phyloP scores from a whole-genome alignment of 176 grass and related monocot species.

The Chrysopogon serrulatus region DNA sequence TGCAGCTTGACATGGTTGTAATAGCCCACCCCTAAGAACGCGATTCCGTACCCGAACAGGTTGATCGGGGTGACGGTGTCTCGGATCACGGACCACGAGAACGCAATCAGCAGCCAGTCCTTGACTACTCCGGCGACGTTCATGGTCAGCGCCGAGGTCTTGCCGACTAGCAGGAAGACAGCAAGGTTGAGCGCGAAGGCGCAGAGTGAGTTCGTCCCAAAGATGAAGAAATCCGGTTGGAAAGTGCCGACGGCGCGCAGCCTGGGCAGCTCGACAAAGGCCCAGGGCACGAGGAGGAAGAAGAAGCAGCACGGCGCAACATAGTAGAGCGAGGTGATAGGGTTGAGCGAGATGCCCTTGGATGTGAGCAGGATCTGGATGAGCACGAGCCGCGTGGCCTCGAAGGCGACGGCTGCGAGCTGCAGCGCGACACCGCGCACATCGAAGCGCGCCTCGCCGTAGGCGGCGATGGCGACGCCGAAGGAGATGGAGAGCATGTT shows the following conservation, averaged over 20 bases:
- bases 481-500: slow-evolving; percentile 99
- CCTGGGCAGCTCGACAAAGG: slow-evolving; percentile 74
- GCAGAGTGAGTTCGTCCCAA: slow-evolving; percentile 86
- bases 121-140: slow-evolving; percentile 94
- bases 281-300: slow-evolving; percentile 84
- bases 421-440: slow-evolving; percentile 69
- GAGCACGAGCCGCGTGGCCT: slow-evolving; percentile 88
- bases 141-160: slow-evolving; percentile 97
- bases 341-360: slow-evolving; percentile 92
- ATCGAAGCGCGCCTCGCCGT: slow-evolving; percentile 88
- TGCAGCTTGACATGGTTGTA: slow-evolving; percentile 95
- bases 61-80: slow-evolving; percentile 85
- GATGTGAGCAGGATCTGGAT: slow-evolving; percentile 99
- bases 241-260: slow-evolving; percentile 49
- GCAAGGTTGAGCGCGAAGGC: slow-evolving; percentile 95
- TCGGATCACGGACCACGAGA: slow-evolving; percentile 96
- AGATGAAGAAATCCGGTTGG: slow-evolving; percentile 78
- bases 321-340: slow-evolving; percentile 94
- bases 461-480: slow-evolving; percentile 90
- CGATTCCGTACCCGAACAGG: slow-evolving; percentile 85
- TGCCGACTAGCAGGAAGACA: slow-evolving; percentile 88
- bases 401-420: slow-evolving; percentile 79
- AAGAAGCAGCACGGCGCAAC: slow-evolving; percentile 82
- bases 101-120: slow-evolving; percentile 94
- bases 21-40: slow-evolving; percentile 82